Conservation (phyloP, 768 basidiomycete genomes). For the Tulasnella sp. region DNA sequence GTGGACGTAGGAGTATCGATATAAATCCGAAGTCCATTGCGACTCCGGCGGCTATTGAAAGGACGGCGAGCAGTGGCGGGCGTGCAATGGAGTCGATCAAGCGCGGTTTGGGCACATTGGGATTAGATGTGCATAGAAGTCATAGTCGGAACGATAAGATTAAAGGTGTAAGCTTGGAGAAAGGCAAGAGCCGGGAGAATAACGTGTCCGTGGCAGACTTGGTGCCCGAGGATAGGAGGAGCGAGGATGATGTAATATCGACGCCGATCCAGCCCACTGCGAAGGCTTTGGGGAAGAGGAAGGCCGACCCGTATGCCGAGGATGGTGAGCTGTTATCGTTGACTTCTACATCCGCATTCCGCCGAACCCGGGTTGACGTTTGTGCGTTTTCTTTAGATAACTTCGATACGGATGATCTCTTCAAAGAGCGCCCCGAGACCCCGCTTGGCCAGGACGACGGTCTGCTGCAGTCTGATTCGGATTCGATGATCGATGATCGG, state of each 20-base stretch:
- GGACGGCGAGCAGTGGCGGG: background rate
- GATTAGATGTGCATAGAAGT: conserved; percentile 1
- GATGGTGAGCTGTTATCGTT: background rate
- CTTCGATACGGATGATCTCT: conserved; percentile 49
- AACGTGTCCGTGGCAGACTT: background rate
- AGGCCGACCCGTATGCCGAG: conserved; percentile 36
- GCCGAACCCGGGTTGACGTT: conserved; percentile 42
- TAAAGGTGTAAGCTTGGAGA: background rate
- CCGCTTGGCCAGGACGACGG: conserved; percentile 15
- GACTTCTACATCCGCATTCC: conserved; percentile 17
- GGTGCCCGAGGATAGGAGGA: background rate
- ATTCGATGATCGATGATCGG: conserved; percentile 22
- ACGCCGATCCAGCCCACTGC: conserved; percentile 57
- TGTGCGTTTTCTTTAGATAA: conserved; percentile 25
- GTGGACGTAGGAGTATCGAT: background rate
- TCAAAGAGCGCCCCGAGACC: conserved; percentile 31
- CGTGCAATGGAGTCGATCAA: background rate
- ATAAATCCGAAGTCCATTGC: background rate
- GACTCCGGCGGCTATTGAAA: background rate
- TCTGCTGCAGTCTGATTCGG: conserved; percentile 11
- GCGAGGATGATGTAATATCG: conserved; percentile 22
- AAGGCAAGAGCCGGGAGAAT: background rate
- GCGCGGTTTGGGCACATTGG: conserved; percentile 7
- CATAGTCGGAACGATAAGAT: background rate
- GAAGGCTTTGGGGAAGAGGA: conserved; percentile 82